A percentile compares a stretch with the other conserved stretches of the same genome.
Conservation (phyloP, 495 filamentous ascomycete genomes). For the Neurospora sp. region DNA sequence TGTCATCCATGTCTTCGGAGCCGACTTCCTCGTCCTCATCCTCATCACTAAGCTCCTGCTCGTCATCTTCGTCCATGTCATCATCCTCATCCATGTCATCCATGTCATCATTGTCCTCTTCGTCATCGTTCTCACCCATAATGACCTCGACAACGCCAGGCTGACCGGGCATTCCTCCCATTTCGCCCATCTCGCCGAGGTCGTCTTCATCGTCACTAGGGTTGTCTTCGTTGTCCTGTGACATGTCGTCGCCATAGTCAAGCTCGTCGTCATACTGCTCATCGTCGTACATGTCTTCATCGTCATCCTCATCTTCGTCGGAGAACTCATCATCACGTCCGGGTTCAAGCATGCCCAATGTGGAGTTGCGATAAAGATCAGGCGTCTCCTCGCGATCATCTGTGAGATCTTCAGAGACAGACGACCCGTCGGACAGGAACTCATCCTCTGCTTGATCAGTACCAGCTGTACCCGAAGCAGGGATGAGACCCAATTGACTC, state of each 20-base stretch:
- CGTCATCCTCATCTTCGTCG: slow-evolving; percentile 55
- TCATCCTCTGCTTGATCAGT: slow-evolving; percentile 59
- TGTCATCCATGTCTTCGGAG: slow-evolving; percentile 41
- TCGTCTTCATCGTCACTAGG: slow-evolving; percentile 89
- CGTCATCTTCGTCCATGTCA: slow-evolving; percentile 57
- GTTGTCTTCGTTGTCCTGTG: slow-evolving; percentile 72
- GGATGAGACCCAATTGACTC: slow-evolving; percentile 66
- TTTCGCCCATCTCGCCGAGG: slow-evolving; percentile 63
- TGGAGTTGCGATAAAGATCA: slow-evolving; percentile 92
- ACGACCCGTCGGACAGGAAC: slow-evolving; percentile 70
- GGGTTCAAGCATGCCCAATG: slow-evolving; percentile 88
- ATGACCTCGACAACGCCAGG: slow-evolving; percentile 71
- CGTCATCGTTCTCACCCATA: slow-evolving; percentile 64
- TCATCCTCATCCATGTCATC: slow-evolving; percentile 58
- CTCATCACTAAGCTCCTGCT: slow-evolving; percentile 39
- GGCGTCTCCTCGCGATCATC: slow-evolving; percentile 92
- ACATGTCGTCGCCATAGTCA: slow-evolving; percentile 77
- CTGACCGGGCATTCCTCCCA: slow-evolving; percentile 79
- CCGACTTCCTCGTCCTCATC: slow-evolving; percentile 43
- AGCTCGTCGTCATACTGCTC: slow-evolving; percentile 73
- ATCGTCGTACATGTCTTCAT: slow-evolving; percentile 80
- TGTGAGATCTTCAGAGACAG: slow-evolving; percentile 67
- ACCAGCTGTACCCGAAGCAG: slow-evolving; percentile 47
- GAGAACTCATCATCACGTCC: slow-evolving; percentile 68
- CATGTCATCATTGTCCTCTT: slow-evolving; percentile 52